These are phyloP conservation scores for Claviceps sp. DNA, from an alignment of 2,329 filamentous ascomycete genomes.

Conservation along the genomic window DNA sequence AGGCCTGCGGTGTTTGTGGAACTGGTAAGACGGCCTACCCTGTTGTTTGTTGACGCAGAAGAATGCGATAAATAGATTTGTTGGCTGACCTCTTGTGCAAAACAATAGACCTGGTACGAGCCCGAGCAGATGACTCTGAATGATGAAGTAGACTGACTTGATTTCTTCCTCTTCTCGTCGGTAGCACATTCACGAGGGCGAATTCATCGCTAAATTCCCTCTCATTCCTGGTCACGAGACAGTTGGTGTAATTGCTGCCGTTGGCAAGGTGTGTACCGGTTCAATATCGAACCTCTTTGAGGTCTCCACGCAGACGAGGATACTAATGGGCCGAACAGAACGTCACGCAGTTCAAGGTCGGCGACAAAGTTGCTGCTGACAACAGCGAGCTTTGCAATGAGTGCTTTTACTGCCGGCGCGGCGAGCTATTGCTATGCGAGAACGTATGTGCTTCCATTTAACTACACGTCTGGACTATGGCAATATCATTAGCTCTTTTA, in stretches of 20 bases:
- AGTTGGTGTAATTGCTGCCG: conserved; percentile 47
- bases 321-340: conserved; percentile 19
- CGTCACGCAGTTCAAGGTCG: conserved; percentile 46
- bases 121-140: background rate
- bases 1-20: conserved; percentile 51
- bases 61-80: background rate
- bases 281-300: background rate
- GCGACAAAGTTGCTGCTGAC: conserved; percentile 51
- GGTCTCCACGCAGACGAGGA: background rate
- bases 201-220: conserved; percentile 51
- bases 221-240: conserved; percentile 57
- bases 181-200: conserved; percentile 51
- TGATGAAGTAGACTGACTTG: background rate
- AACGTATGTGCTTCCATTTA: conserved; percentile 22
- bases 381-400: conserved; percentile 55
- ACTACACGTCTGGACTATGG: background rate
- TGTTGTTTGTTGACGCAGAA: background rate
- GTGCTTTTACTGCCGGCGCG: conserved; percentile 61
- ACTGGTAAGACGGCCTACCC: conserved; percentile 24
- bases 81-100: conserved; percentile 9
- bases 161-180: background rate
- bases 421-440: conserved; percentile 55
- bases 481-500: background rate
- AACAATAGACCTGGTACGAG: conserved; percentile 21
- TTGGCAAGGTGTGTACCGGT: conserved; percentile 25